Evolutionary conservation across 78 protist genomes (phyloP).

Genomic region (Guillardia theta): DNA sequence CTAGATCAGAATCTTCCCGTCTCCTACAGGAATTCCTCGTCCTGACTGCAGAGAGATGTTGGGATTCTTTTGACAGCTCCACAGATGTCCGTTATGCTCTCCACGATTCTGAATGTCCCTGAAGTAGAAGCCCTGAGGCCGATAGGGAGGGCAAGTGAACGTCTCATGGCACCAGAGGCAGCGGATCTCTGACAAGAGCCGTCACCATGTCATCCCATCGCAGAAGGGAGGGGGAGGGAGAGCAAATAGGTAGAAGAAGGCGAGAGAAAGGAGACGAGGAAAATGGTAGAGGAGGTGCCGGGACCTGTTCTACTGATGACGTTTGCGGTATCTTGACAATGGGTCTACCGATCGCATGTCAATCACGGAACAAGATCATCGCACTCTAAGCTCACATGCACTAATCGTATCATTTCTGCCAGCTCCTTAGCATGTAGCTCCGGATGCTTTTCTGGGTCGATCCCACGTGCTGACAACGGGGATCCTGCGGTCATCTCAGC

Average conservation of each 20-base stretch:
- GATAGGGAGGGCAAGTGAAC: background rate
- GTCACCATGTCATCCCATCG: no score
- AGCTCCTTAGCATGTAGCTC: background rate
- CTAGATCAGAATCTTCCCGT: background rate
- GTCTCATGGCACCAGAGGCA: background rate
- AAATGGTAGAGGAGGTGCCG: no score
- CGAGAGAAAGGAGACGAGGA: no score
- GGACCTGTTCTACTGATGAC: background rate
- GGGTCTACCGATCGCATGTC: background rate
- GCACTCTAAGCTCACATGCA: background rate
- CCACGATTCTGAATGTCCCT: background rate
- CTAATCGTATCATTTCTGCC: background rate
- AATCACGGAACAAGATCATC: background rate
- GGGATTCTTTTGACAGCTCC: background rate
- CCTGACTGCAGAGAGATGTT: background rate
- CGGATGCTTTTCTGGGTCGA: slow-evolving; percentile 8
- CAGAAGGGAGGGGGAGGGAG: no score
- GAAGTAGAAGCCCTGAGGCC: slow-evolving; percentile 5
- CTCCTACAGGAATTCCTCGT: background rate
- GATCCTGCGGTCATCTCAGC: background rate
- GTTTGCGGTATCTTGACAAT: background rate
- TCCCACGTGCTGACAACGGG: background rate
- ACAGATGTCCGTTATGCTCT: background rate
- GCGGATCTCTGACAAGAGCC: background rate
- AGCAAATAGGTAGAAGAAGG: no score